Base-by-base conservation (phyloP, 257 asterid species). In the Hygrophila difformis region DNA sequence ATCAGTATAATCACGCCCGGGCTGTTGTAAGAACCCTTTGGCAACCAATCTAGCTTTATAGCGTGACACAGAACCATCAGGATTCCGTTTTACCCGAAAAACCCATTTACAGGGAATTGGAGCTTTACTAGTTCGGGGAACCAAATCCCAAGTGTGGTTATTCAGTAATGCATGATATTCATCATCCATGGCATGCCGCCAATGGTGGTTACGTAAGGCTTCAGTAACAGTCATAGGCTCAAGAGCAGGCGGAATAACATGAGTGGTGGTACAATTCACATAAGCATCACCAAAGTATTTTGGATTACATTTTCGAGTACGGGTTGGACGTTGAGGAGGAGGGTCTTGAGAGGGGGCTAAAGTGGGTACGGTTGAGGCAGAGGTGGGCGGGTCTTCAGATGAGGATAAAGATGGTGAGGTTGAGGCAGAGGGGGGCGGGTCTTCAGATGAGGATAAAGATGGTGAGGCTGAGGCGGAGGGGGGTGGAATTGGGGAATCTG, bases 31-130 rank as follows among this genome's bases (percentile, higher is more conserved):
- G 13, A 39, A 39, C 3, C 59, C 59, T 10, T 40, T 39, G 5
- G 28, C 31, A 4, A 53, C 59, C 1, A 53, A 23, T 1, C 49
- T 39, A n/a, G 49, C 50, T 18, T 53, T 45, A 44, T 31, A 35
- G 11, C 45, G 29, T 6, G 31, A 22, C 5, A 56, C 19, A 12
- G 45, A 12, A 2, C 49, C 47, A 34, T 56, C 45, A 12, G 37
- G 5, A 4, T 14, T 44, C 2, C 49, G 0, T 24, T 53, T 53
- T 2, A 44, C 37, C 3, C 54, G 44, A 20, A 56, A 56, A 1
- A 44, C 18, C 29, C 31, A 51, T 15, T 20, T 51, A 33, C 57
- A 35, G 0, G 37, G 37, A 16, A 51, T 6, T 15, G 44, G 17
- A 19, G 14, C 2, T 19, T n/a, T 51, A 17, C 14, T 21, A 6